Conservation (phyloP, 2,329 filamentous ascomycete species). For the Aspergillus proliferans region DNA sequence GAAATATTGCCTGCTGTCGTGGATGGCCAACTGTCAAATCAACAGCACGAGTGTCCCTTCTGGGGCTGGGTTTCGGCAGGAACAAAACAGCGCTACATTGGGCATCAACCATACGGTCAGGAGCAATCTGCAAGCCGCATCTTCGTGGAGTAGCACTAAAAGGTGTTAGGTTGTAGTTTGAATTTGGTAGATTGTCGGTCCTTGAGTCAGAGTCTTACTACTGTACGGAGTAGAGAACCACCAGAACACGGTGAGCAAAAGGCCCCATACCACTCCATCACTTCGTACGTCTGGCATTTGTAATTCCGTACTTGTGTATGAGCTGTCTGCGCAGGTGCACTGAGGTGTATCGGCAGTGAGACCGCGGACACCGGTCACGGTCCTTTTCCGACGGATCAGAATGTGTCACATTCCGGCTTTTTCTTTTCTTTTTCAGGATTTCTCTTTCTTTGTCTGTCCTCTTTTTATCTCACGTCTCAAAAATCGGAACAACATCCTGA, state of each 20-base stretch:
- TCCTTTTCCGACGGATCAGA: background rate
- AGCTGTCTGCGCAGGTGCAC: background rate
- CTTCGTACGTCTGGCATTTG: too few relatives aligned
- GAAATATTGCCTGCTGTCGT: background rate
- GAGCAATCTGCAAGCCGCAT: background rate
- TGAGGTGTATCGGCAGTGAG: background rate
- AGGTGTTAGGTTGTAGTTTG: background rate
- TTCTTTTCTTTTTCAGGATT: background rate
- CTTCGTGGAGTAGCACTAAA: background rate
- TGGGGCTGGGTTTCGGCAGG: background rate
- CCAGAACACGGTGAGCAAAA: too few relatives aligned
- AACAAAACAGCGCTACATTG: background rate
- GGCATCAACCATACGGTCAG: background rate
- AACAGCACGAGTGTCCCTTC: background rate
- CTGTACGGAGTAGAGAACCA: too few relatives aligned
- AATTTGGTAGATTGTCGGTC: too few relatives aligned
- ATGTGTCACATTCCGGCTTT: background rate
- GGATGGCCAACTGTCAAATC: background rate
- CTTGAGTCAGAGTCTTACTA: too few relatives aligned
- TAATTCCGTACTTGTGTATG: background rate
- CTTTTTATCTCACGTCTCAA: background rate
- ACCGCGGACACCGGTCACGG: background rate
- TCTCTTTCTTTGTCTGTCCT: background rate
- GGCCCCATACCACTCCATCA: too few relatives aligned
- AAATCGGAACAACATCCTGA: background rate